phyloP scores from a whole-genome alignment of 2,329 filamentous ascomycete species.

The Clarireedia hainanense region DNA sequence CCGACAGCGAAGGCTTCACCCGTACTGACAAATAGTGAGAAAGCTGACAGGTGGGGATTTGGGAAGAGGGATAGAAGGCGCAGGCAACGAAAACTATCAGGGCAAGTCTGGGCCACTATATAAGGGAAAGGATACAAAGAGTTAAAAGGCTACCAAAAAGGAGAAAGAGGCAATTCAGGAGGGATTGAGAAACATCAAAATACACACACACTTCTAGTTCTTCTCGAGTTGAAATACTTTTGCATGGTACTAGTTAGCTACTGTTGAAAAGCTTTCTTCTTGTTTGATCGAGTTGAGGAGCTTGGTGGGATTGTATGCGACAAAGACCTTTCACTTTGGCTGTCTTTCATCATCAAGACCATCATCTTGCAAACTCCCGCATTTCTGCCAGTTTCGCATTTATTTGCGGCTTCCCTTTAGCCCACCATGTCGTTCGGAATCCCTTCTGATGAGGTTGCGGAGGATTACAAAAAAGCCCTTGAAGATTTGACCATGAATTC shows the following conservation, averaged over 20 bases:
- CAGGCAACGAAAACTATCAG: constrained; percentile 14
- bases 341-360: constrained; percentile 16
- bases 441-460: constrained; percentile 72
- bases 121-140: constrained; percentile 11
- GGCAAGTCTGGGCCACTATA: constrained; percentile 15
- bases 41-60: constrained; percentile 10
- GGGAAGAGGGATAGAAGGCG: constrained; percentile 15
- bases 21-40: background rate
- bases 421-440: constrained; percentile 54
- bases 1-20: background rate
- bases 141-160: constrained; percentile 14
- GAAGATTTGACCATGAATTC: constrained; percentile 88
- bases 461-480: constrained; percentile 89
- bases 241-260: constrained; percentile 32
- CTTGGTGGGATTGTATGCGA: constrained; percentile 19
- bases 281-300: constrained; percentile 19
- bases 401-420: constrained; percentile 21
- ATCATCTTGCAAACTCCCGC: constrained; percentile 7
- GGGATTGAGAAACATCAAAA: constrained; percentile 28
- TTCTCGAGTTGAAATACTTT: constrained; percentile 28
- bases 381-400: constrained; percentile 18
- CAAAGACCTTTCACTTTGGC: constrained; percentile 23
- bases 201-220: constrained; percentile 32
- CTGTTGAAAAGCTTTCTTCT: constrained; percentile 25
- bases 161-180: constrained; percentile 16